Evolutionary conservation across 2,329 filamentous ascomycete species (phyloP), one percentile per base, ranked within the genome.

Genomic region (Colletotrichum plurivorum): DNA sequence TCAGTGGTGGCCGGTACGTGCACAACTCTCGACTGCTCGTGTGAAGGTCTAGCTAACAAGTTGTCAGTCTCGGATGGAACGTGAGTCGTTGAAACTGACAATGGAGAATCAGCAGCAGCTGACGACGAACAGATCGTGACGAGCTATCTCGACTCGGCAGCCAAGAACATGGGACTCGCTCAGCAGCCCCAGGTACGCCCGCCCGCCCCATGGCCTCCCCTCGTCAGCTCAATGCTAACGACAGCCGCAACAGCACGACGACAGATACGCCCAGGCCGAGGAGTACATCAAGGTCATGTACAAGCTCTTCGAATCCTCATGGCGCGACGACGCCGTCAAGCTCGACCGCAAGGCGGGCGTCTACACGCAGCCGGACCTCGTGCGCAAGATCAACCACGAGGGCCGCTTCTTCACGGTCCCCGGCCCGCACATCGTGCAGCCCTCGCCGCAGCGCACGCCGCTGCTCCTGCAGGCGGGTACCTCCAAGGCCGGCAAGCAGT

Each of bases 401-500:
- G 90, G 90, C 4, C 89, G 89, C 75, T 89, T 88, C 77, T 92
- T 89, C 79, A 83, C 78, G 0, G 88, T 92, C 0, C 88, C 89
- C 0, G 90, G 91, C 0, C 90, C 90, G 25, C 89, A 93, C 71
- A 85, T 92, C 72, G 89, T 88, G 64, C 86, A 92, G 59, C 91
- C 91, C 0, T 87, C 86, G 56, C 90, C 90, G 0, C 92, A 94
- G 73, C 82, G 91, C 3, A 92, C 90, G 1, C 92, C 92, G 0
- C 82, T 93, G 2, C 84, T 93, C 5, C 83, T 93, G 4, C 92
- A 94, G 76, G 92, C 92, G 0, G 92, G 92, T 0, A 91, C 91
- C 0, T 92, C 89, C 0, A 87, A 84, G 57, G 85, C 90, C 0
- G 91, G 91, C 2, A 92, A 91, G 76, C 78, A 80, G 0, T 93